Evolutionary conservation across 352 stramenopile genomes (phyloP).

Genomic region (Globisporangium spiculum): DNA sequence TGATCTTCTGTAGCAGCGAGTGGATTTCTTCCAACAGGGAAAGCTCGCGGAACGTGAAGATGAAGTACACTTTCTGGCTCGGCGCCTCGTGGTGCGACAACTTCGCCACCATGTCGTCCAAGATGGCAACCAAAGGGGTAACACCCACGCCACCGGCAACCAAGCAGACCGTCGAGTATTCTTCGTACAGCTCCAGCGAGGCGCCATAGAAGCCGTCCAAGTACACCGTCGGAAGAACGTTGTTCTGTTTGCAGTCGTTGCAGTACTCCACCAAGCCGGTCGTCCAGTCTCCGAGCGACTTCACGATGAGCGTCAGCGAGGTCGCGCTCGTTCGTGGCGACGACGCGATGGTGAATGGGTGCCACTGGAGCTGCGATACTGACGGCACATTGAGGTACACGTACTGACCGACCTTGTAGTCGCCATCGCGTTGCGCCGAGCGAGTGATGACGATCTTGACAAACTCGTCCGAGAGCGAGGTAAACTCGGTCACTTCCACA

Average conservation of each 20-base stretch:
- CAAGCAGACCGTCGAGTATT: slow-evolving; percentile 25
- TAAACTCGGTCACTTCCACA: slow-evolving; percentile 27
- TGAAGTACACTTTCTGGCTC: slow-evolving; percentile 25
- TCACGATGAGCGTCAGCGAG: slow-evolving; percentile 25
- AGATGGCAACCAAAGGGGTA: slow-evolving; percentile 28
- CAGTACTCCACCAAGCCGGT: slow-evolving; percentile 13
- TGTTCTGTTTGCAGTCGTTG: slow-evolving; percentile 20
- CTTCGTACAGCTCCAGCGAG: slow-evolving; percentile 22
- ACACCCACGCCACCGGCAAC: slow-evolving; percentile 26
- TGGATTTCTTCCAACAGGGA: slow-evolving; percentile 34
- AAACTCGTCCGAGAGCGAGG: slow-evolving; percentile 16
- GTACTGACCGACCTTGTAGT: slow-evolving; percentile 25
- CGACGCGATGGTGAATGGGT: slow-evolving; percentile 28
- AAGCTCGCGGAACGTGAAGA: slow-evolving; percentile 45
- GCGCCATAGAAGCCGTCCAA: slow-evolving; percentile 30
- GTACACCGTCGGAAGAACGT: slow-evolving; percentile 22
- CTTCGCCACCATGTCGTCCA: slow-evolving; percentile 29
- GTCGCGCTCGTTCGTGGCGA: slow-evolving; percentile 16
- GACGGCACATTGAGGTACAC: slow-evolving; percentile 28
- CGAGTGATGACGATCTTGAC: slow-evolving; percentile 23
- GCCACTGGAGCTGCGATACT: slow-evolving; percentile 37
- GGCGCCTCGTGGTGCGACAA: slow-evolving; percentile 11
- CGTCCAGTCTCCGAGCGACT: slow-evolving; percentile 30
- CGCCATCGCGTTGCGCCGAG: slow-evolving; percentile 4
- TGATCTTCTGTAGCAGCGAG: slow-evolving; percentile 22